Percentiles rank a stretch among this genome's conserved stretches.
Conservation (phyloP, 1,139 yeast genomes). For the Sugiyamaella xylanicola region DNA sequence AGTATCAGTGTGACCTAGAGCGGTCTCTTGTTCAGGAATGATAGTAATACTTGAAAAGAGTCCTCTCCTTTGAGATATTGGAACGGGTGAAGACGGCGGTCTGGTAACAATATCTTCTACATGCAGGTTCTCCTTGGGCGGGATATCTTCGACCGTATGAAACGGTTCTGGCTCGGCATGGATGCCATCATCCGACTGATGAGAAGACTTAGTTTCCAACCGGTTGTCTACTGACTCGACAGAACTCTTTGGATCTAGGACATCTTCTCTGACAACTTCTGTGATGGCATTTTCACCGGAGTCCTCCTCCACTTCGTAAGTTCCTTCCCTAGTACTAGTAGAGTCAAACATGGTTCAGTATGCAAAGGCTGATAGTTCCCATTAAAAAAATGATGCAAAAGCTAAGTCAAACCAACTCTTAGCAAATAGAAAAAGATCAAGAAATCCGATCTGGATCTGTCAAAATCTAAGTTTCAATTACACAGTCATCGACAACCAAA, state of each 20-base stretch:
- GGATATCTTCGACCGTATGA: neutral
- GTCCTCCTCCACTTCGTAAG: neutral
- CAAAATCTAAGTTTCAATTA: neutral
- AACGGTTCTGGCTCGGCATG: neutral
- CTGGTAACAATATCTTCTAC: constrained; percentile 8
- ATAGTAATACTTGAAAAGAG: constrained; percentile 46
- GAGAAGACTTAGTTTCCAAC: neutral
- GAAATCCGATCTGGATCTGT: neutral
- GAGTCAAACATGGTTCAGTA: neutral
- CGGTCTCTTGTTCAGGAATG: constrained; percentile 72
- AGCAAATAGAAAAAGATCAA: neutral
- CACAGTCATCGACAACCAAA: neutral
- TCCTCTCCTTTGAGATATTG: constrained; percentile 35
- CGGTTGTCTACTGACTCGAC: neutral
- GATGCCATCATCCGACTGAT: neutral
- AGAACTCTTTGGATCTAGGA: neutral
- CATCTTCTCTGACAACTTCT: neutral
- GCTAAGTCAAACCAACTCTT: too few relatives aligned
- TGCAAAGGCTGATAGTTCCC: neutral
- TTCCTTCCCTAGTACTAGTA: neutral
- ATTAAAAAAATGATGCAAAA: too few relatives aligned
- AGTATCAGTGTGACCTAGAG: constrained; percentile 58
- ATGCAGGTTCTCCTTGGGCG: neutral
- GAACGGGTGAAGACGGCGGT: constrained; percentile 23
- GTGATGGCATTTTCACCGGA: too few relatives aligned